Conservation (phyloP, 371 early-diverging fungal species). For the Actinomortierella wolfii region DNA sequence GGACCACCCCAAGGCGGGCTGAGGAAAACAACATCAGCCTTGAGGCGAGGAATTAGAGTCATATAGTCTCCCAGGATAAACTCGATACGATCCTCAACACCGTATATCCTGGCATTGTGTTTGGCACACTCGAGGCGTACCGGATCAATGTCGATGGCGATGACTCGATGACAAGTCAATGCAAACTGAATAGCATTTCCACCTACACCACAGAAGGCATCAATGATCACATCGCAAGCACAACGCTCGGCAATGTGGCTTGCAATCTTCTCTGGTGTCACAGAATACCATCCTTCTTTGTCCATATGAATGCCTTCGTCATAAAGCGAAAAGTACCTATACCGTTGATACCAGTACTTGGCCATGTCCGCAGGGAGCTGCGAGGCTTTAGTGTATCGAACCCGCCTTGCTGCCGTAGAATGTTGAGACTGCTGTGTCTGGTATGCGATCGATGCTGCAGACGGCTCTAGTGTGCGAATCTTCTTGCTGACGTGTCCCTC, state of each 20-base stretch:
- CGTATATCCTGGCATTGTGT: constrained; percentile 90
- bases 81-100: constrained; percentile 89
- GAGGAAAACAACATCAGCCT: constrained; percentile 90
- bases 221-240: constrained; percentile 74
- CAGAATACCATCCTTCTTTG: constrained; percentile 94
- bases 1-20: constrained; percentile 96
- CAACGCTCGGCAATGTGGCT: constrained; percentile 81
- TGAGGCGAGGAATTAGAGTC: constrained; percentile 63
- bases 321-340: constrained; percentile 79
- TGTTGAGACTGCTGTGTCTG: constrained; percentile 29
- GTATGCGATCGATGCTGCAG: constrained; percentile 43
- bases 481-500: no score
- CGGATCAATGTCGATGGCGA: constrained; percentile 93
- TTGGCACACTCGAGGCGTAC: constrained; percentile 78
- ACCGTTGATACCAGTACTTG: constrained; percentile 90
- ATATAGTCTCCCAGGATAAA: constrained; percentile 89
- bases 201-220: constrained; percentile 96
- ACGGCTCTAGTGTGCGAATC: constrained; percentile 10
- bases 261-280: constrained; percentile 93
- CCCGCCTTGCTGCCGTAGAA: constrained; percentile 41
- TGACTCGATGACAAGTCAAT: constrained; percentile 80
- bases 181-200: constrained; percentile 98
- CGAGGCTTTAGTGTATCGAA: constrained; percentile 23
- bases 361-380: constrained; percentile 42
- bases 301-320: constrained; percentile 90